Base-by-base conservation (phyloP, 129 eudicot species). In the Logfia minima region DNA sequence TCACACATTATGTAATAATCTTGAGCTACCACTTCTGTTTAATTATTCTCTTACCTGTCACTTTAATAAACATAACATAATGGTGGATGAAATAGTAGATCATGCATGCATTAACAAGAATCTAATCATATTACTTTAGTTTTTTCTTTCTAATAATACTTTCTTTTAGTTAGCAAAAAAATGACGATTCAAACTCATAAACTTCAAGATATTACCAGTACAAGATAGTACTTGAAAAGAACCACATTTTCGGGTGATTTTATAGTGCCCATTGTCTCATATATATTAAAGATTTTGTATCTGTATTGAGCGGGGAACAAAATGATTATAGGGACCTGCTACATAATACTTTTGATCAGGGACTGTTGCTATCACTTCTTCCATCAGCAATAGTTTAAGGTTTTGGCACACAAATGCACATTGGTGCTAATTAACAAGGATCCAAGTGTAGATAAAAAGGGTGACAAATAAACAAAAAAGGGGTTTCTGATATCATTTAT, bases 21-120 rank as follows among this genome's bases (percentile, higher is more conserved):
- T 75, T 73, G 43, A 68, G 56, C 71, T 77, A 69, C 68, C 70
- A 74, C 78, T 83, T 74, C 53, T 75, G 86, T 39, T 58, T 67
- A 80, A 80, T 80, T 76, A 80, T 80, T 71, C 68, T 68, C 65
- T 80, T 37, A 70, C 64, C 74, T 80, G 84, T 67, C 84, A 80
- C 76, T 80, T 80, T 74, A 72, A 32, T 64, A 64, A 79, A 65
- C 81, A 77, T 77, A 79, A 62, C 82, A 71, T 80, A 75, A 80
- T 80, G 75, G 79, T 80, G 75, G 64, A 80, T 74, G 66, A 80
- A 80, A 56, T 67, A 35, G 59, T 77, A 77, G 68, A 68, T 77
- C 75, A 77, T 77, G 81, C 84, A 80, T 80, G 84, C 80, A 80
- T 67, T 80, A 74, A 76, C 76, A 75, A 75, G 79, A 80, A 80